Evolutionary conservation across 805 yeast species (phyloP), one percentile per base, ranked within the genome.

Genomic region (Candida coquimbonensis): DNA sequence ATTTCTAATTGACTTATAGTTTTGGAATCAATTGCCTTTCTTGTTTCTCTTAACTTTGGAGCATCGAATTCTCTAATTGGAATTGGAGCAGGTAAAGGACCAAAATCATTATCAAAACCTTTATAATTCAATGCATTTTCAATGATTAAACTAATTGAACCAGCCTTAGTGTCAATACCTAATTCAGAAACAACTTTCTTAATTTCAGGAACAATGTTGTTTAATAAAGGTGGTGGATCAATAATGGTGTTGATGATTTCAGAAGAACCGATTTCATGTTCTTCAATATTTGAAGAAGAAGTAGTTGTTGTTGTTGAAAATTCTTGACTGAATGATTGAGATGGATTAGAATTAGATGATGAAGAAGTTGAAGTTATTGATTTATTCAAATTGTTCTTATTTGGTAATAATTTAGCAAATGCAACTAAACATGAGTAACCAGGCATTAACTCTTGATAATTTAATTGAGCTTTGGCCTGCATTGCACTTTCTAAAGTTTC

Each of bases 31-130:
- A 86, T 70, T 29, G 70, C 67, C 62, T 91, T 90, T 47, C 98
- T 75, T 47, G 89, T 73, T 57, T 93, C 99, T 45, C 98, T 73
- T 46, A 91, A 69, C 51, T 80, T 85, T 5, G 96, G 91, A 0
- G 96, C 86, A 63, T 89, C 96, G 64, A 86, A 89, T 45, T 78
- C 81, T 50, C 95, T 78, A 26, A 75, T 69, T 2, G 80, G 67
- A 24, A 76, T 66, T 29, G 90, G 82, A 45, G 83, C 89, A 0
- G 96, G 95, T 27, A 87, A 69, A 7, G 90, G 83, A 4, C 90
- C 91, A 56, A 81, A 76, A 54, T 77, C 76, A 17, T 72, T 67
- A 44, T 74, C 72, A 46, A 75, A 72, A 7, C 74, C 75, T 13
- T 69, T 63, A 50, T 77, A 80, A 9, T 55, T 51, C 34, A 68